Evolutionary conservation across 2,329 filamentous ascomycete species (phyloP).

Genomic region (Colletotrichum magnum): DNA sequence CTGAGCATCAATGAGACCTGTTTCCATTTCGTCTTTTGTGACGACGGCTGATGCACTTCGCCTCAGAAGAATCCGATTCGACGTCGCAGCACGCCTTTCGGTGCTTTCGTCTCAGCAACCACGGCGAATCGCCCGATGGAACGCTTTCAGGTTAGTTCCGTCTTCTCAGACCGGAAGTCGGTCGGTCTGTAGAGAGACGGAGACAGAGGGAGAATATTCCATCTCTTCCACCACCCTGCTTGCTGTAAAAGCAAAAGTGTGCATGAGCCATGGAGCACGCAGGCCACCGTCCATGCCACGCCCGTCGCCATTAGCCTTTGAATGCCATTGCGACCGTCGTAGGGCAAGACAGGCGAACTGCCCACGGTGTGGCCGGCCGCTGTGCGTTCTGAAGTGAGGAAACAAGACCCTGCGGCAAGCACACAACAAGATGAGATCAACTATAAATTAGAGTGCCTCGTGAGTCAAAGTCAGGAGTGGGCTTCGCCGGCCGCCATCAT

Average conservation of each 20-base stretch:
- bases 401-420: conserved; percentile 12
- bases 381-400: neutral
- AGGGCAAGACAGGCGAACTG: conserved; percentile 13
- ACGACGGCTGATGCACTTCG: conserved; percentile 26
- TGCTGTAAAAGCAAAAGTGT: too few relatives aligned
- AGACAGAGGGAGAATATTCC: neutral
- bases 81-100: conserved; percentile 1
- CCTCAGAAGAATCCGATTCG: conserved; percentile 1
- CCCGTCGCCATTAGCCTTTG: too few relatives aligned
- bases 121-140: neutral
- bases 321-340: neutral
- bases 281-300: too few relatives aligned
- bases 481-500: conserved; percentile 21
- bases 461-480: conserved; percentile 14
- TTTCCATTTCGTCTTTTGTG: conserved; percentile 18
- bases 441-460: conserved; percentile 10
- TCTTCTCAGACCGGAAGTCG: neutral
- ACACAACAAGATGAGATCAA: conserved; percentile 28
- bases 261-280: too few relatives aligned
- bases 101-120: neutral
- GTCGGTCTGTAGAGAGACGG: too few relatives aligned
- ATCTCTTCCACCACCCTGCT: conserved; percentile 5
- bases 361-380: conserved; percentile 1
- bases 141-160: neutral
- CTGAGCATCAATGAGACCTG: neutral